phyloP scores from a whole-genome alignment of 2,329 filamentous ascomycete genomes.

The Coniochaeta pulveracea region DNA sequence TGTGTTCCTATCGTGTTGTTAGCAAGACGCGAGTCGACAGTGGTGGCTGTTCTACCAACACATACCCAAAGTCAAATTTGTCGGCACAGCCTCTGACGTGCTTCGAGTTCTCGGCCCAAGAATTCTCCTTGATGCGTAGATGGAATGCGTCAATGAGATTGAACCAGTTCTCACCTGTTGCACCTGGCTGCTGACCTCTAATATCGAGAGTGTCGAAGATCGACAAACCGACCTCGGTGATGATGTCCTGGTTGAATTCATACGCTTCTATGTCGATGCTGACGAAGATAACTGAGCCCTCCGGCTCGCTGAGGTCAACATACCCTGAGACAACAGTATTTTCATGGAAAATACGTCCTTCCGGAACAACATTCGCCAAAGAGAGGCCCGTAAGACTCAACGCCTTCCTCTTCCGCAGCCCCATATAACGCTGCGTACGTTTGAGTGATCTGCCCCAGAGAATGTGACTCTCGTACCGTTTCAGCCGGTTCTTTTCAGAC shows the following conservation, averaged over 20 bases:
- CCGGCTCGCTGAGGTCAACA: conserved; percentile 25
- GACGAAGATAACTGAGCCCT: conserved; percentile 56
- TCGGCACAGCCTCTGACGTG: conserved; percentile 67
- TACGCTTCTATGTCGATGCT: conserved; percentile 75
- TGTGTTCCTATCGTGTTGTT: conserved; percentile 6
- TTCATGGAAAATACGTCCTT: background rate
- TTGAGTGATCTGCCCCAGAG: conserved; percentile 44
- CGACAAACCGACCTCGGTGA: conserved; percentile 82
- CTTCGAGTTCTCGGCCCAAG: conserved; percentile 50
- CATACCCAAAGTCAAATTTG: conserved; percentile 62
- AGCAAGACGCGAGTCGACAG: too few species aligned
- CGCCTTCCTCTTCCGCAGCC: conserved; percentile 42
- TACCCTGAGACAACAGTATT: background rate
- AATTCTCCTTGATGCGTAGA: conserved; percentile 62
- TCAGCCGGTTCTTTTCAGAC: conserved; percentile 31
- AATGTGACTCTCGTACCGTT: conserved; percentile 36
- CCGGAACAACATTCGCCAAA: too few species aligned
- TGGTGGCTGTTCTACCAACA: too few species aligned
- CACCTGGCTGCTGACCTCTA: conserved; percentile 43
- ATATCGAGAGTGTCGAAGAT: conserved; percentile 61
- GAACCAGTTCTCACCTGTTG: conserved; percentile 55
- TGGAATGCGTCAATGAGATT: conserved; percentile 58
- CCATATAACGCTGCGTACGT: conserved; percentile 59
- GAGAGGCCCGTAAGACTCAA: too few species aligned
- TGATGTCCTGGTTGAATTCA: conserved; percentile 50